These are phyloP conservation scores for Trichosporon sp. DNA, from an alignment of 1,284 basidiomycete species.

Conservation along the genomic window DNA sequence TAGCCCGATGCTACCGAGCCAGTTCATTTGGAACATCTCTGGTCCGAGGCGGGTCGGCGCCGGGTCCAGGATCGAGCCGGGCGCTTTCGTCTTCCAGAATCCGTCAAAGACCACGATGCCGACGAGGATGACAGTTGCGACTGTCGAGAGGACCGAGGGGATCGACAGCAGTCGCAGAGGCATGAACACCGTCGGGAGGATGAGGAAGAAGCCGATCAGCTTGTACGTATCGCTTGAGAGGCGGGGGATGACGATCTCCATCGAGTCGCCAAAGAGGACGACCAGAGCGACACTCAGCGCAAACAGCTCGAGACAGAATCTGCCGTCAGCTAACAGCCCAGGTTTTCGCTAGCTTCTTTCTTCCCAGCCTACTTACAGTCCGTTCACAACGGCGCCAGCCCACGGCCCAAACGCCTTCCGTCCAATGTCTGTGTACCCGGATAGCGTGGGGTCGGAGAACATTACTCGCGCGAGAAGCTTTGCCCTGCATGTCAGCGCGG, in stretches of 20 bases:
- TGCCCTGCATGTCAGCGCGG: conserved; percentile 53
- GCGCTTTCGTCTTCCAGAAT: conserved; percentile 65
- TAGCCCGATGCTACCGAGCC: conserved; percentile 61
- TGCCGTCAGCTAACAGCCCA: conserved; percentile 12
- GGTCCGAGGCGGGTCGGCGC: conserved; percentile 64
- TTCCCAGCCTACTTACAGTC: conserved; percentile 33
- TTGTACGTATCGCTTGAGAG: conserved; percentile 70
- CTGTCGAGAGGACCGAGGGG: conserved; percentile 74
- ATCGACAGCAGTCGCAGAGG: conserved; percentile 78
- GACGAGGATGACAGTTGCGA: conserved; percentile 72
- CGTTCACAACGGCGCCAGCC: conserved; percentile 51
- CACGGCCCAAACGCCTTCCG: conserved; percentile 74
- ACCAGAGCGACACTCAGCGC: conserved; percentile 66
- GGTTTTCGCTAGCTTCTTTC: no score
- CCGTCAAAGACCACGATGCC: conserved; percentile 80
- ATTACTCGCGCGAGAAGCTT: conserved; percentile 77
- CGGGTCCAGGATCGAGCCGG: conserved; percentile 75
- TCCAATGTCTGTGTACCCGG: conserved; percentile 84
- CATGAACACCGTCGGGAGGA: conserved; percentile 76
- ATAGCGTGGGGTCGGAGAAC: conserved; percentile 60
- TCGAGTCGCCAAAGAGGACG: conserved; percentile 77
- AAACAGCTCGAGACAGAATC: conserved; percentile 78
- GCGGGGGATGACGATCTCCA: conserved; percentile 64
- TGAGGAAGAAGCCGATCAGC: conserved; percentile 64
- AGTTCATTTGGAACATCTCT: conserved; percentile 53